These are phyloP conservation scores for Citrus glauca DNA, from an alignment of 345 rosid genomes.

Conservation along the genomic window DNA sequence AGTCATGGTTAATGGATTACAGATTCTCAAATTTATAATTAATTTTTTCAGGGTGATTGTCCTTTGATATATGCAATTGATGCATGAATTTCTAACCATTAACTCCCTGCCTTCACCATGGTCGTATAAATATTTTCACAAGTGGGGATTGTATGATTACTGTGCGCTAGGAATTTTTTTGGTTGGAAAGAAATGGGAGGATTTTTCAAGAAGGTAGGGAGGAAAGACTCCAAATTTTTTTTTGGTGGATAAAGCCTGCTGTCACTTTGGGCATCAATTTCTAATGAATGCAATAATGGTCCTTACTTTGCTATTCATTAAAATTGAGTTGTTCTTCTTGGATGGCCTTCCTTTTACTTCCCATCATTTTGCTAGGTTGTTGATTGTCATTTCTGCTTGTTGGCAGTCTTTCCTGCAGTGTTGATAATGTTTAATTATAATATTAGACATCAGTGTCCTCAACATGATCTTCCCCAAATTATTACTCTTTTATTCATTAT, in stretches of 20 bases:
- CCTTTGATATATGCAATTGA: background rate
- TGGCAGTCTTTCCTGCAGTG: background rate
- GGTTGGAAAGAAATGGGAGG: background rate
- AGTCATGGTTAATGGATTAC: background rate
- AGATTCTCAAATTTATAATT: background rate
- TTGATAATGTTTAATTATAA: background rate
- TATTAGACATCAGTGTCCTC: background rate
- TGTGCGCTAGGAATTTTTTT: background rate
- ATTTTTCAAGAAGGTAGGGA: background rate
- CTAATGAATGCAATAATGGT: background rate
- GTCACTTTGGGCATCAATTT: background rate
- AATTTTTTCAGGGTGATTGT: background rate
- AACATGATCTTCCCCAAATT: background rate
- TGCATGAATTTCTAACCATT: background rate
- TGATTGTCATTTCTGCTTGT: background rate
- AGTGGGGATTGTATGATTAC: background rate
- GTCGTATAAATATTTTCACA: background rate
- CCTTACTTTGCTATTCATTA: background rate
- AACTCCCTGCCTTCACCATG: background rate
- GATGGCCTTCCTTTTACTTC: background rate
- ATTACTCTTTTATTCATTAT: slow-evolving; percentile 4
- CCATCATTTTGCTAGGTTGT: background rate
- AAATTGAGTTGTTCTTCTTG: background rate
- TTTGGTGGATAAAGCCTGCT: background rate
- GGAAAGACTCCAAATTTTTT: background rate